Percentiles rank a stretch among this genome's conserved stretches.
phyloP scores from a whole-genome alignment of 345 rosid species.

The Eucalyptus marginata region DNA sequence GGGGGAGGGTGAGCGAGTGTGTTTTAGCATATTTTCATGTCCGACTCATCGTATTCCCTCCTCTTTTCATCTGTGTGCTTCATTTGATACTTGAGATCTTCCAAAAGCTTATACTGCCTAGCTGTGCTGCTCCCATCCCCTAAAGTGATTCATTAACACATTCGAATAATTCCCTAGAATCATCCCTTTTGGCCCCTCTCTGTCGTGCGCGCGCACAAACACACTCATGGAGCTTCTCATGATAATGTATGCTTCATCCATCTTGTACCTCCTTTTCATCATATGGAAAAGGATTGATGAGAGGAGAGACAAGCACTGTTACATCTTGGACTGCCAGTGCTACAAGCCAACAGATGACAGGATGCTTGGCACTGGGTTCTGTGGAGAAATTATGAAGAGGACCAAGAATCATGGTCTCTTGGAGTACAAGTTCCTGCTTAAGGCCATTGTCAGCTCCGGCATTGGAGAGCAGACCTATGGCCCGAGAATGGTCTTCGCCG shows the following conservation, averaged over 20 bases:
- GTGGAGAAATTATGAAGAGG: slow-evolving; percentile 32
- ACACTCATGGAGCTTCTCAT: slow-evolving; percentile 22
- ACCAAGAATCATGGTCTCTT: slow-evolving; percentile 37
- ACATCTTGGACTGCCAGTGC: slow-evolving; percentile 50
- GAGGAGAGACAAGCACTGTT: slow-evolving; percentile 38
- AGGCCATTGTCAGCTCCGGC: slow-evolving; percentile 62
- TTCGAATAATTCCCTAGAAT: background rate
- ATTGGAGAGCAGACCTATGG: slow-evolving; percentile 64
- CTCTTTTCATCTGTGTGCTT: background rate
- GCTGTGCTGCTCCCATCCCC: background rate
- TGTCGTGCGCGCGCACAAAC: background rate
- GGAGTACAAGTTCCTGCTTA: slow-evolving; percentile 55
- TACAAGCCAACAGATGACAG: slow-evolving; percentile 53
- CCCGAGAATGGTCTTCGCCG: slow-evolving; percentile 43
- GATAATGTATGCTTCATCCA: slow-evolving; percentile 12
- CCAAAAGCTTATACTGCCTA: background rate
- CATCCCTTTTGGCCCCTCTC: background rate
- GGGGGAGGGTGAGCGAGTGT: background rate
- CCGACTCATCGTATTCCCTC: background rate
- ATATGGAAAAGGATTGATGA: slow-evolving; percentile 25
- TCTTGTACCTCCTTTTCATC: slow-evolving; percentile 15
- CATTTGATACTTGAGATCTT: background rate
- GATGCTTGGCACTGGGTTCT: slow-evolving; percentile 28
- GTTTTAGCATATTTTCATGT: background rate
- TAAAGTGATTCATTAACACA: background rate